These are phyloP conservation scores for Russula sp. DNA, from an alignment of 768 basidiomycete species.

Conservation along the genomic window DNA sequence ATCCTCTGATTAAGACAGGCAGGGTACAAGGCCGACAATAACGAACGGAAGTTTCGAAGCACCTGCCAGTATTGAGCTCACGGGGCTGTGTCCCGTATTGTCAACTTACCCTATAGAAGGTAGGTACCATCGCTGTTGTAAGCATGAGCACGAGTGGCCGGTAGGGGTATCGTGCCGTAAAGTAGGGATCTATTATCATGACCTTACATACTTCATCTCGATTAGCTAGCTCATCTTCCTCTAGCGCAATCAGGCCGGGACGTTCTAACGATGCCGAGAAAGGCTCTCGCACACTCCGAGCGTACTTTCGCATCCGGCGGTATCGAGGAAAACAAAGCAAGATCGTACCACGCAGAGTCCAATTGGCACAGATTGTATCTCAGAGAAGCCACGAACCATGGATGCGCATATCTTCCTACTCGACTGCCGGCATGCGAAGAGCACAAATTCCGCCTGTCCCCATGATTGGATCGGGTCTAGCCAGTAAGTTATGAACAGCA, in stretches of 20 bases:
- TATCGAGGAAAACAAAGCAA: background rate
- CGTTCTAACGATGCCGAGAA: background rate
- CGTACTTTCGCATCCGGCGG: slow-evolving; percentile 7
- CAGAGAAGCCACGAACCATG: background rate
- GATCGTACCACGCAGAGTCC: background rate
- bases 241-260: background rate
- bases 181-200: background rate
- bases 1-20: background rate
- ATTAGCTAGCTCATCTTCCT: background rate
- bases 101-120: background rate
- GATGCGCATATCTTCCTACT: background rate
- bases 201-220: slow-evolving; percentile 13
- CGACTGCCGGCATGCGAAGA: background rate
- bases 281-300: background rate
- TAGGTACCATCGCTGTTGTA: background rate
- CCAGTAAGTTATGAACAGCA: background rate
- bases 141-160: background rate
- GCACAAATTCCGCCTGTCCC: background rate
- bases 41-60: background rate
- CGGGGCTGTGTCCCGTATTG: background rate
- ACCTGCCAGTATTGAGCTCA: background rate
- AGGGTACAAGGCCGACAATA: background rate
- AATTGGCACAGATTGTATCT: background rate
- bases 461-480: background rate
- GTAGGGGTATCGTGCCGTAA: slow-evolving; percentile 9